A percentile compares a stretch with the other conserved stretches of the same genome.
These are phyloP conservation scores for Westerdykella sp. DNA, from an alignment of 2,329 filamentous ascomycete species.

Conservation along the genomic window DNA sequence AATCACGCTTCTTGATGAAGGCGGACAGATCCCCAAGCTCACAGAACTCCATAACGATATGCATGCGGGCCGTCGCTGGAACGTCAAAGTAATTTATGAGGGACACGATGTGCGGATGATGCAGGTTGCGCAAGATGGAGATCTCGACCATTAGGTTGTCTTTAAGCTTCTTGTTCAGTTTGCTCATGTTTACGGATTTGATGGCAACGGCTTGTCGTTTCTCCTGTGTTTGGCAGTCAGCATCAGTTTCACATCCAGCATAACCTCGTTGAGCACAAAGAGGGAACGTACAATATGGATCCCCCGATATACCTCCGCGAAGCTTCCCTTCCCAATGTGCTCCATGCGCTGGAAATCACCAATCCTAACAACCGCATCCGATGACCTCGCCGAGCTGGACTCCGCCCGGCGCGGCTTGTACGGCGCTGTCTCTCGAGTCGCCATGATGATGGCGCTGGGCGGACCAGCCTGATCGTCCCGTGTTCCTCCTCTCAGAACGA, in stretches of 20 bases:
- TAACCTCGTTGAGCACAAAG: neutral
- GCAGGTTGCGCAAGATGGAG: constrained; percentile 84
- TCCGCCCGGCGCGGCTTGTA: constrained; percentile 33
- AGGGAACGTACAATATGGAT: constrained; percentile 65
- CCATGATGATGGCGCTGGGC: constrained; percentile 32
- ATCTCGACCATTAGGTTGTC: constrained; percentile 96
- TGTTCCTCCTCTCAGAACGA: constrained; percentile 7
- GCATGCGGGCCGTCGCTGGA: constrained; percentile 65
- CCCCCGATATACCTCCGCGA: constrained; percentile 88
- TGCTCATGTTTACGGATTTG: constrained; percentile 88
- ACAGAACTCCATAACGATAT: constrained; percentile 98
- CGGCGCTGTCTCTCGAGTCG: constrained; percentile 23
- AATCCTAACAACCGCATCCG: constrained; percentile 38
- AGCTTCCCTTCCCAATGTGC: constrained; percentile 95
- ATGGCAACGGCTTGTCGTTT: constrained; percentile 81
- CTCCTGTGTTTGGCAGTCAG: constrained; percentile 47
- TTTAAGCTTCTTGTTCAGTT: constrained; percentile 91
- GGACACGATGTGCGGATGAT: constrained; percentile 94
- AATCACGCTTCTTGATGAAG: constrained; percentile 92
- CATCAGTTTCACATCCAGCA: neutral
- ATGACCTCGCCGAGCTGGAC: constrained; percentile 26
- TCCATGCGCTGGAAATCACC: constrained; percentile 77
- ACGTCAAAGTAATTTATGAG: constrained; percentile 92
- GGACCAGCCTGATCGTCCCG: constrained; percentile 18
- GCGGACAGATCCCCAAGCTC: constrained; percentile 88